Evolutionary conservation across 2,329 filamentous ascomycete species (phyloP).

Genomic region (Periglandula ipomoeae): DNA sequence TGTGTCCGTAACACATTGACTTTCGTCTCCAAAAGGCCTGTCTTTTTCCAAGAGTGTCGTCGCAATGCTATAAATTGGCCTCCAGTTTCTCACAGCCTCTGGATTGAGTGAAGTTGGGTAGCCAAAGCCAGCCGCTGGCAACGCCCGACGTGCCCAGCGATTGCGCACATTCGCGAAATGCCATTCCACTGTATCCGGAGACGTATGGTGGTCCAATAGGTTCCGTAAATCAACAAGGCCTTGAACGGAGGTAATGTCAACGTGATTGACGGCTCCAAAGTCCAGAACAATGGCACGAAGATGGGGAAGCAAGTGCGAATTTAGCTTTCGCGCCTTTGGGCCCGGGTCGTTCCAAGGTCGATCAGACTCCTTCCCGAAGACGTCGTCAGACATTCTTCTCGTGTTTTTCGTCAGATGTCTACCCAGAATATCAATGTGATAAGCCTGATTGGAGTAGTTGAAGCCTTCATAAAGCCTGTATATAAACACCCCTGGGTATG

Average conservation of each 20-base stretch:
- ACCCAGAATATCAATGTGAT: constrained; percentile 34
- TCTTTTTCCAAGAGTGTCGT: constrained; percentile 13
- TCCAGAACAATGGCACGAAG: constrained; percentile 48
- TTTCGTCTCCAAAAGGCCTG: neutral
- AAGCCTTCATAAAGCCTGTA: constrained; percentile 43
- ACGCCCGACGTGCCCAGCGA: constrained; percentile 47
- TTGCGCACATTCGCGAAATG: constrained; percentile 46
- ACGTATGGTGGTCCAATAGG: constrained; percentile 42
- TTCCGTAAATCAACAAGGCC: constrained; percentile 46
- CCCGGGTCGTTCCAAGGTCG: constrained; percentile 48
- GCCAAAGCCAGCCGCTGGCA: constrained; percentile 48
- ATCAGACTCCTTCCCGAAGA: constrained; percentile 28
- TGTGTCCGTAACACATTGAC: neutral
- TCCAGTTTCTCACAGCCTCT: constrained; percentile 21
- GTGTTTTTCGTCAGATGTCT: constrained; percentile 32
- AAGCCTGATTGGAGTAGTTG: constrained; percentile 42
- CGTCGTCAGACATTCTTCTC: constrained; percentile 27
- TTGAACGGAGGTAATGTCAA: constrained; percentile 50
- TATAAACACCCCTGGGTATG: constrained; percentile 40
- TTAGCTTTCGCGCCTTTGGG: constrained; percentile 20
- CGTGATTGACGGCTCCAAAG: constrained; percentile 45
- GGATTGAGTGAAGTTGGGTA: constrained; percentile 25
- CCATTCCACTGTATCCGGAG: constrained; percentile 39
- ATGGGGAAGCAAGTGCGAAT: constrained; percentile 29
- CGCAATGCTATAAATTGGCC: constrained; percentile 24